A percentile compares a stretch with the other conserved stretches of the same genome.
Evolutionary conservation across 768 basidiomycete genomes (phyloP).

Genomic region (Collybia nuda): DNA sequence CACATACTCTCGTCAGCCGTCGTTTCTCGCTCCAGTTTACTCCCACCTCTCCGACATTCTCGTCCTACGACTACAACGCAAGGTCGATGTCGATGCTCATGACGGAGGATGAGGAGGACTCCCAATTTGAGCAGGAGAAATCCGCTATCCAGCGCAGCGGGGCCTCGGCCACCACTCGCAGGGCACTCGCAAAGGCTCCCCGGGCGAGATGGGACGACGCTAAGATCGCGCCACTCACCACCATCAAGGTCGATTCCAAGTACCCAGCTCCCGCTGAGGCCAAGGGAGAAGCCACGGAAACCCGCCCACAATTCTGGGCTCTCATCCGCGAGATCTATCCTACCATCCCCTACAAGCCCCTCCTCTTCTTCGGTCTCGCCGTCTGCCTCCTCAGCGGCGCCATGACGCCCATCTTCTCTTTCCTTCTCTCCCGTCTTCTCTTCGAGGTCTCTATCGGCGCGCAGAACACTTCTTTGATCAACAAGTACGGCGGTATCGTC

Average conservation of each 20-base stretch:
- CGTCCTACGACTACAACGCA: slow-evolving; percentile 18
- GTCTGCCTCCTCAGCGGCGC: slow-evolving; percentile 75
- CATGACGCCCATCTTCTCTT: slow-evolving; percentile 91
- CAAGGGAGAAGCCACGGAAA: slow-evolving; percentile 10
- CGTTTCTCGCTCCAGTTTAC: slow-evolving; percentile 68
- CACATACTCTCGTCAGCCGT: slow-evolving; percentile 30
- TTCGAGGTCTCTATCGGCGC: slow-evolving; percentile 75
- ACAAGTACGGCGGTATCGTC: slow-evolving; percentile 69
- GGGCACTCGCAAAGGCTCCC: slow-evolving; percentile 15
- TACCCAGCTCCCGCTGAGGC: not conserved
- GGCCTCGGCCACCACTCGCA: slow-evolving; percentile 27
- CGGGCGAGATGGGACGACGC: slow-evolving; percentile 23
- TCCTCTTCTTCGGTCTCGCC: slow-evolving; percentile 69
- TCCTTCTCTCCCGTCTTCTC: slow-evolving; percentile 79
- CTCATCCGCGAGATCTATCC: slow-evolving; percentile 62
- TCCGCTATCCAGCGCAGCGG: slow-evolving; percentile 37
- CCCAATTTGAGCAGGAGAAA: slow-evolving; percentile 45
- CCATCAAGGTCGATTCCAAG: slow-evolving; percentile 21
- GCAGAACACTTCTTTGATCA: slow-evolving; percentile 57
- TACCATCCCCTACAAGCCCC: slow-evolving; percentile 69
- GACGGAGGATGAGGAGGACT: slow-evolving; percentile 14
- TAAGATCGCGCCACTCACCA: slow-evolving; percentile 18
- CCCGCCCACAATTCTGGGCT: slow-evolving; percentile 37
- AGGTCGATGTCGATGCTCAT: slow-evolving; percentile 10
- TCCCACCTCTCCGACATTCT: slow-evolving; percentile 47